Base-by-base conservation (phyloP, 1,139 yeast species). In the Nematodospora anomalae region DNA sequence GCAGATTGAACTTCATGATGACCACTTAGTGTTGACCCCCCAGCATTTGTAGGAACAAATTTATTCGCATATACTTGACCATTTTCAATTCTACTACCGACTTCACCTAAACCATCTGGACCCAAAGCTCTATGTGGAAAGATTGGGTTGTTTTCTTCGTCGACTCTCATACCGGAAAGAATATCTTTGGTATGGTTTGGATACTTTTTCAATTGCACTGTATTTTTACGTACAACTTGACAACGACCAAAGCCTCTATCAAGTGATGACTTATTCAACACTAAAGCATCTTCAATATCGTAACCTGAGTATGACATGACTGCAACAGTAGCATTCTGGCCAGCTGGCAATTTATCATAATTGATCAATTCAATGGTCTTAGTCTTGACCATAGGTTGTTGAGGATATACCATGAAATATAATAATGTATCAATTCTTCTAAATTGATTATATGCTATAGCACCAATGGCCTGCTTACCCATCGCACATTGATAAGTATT, bases 381-480 rank as follows among this genome's bases (percentile, higher is more conserved):
- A 5, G 97, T 89, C 64, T 92, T 92, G 22, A 94, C 99, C 97
- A 92, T 87, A 1, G 99, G 99, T 58, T 90, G 97, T 63, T 92
- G 97, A 6, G 99, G 99, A 58, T 94, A 92, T 12, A 90, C 96
- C 96, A 92, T 87, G 50, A 92, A 73, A 58, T 92, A 92, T 47
- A 94, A 70, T 52, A 92, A 67, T 1, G 99, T 94, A 57, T 92
- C 99, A 50, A 92, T 92, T 63, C 99, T 80, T 58, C 89, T 79
- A 66, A 92, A 86, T 64, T 92, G 98, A 62, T 92, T 92, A 62
- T 92, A 92, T 18, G 95, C 97, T 64, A 94, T 94, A 6, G 97
- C 97, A 49, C 99, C 99, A 62, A 92, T 92, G 15, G 98, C 98
- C 68, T 92, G 99, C 70, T 92, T 92, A 80, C 98, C 98, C 98